Conservation (phyloP, 1,284 basidiomycete genomes). For the Irpex sp. region DNA sequence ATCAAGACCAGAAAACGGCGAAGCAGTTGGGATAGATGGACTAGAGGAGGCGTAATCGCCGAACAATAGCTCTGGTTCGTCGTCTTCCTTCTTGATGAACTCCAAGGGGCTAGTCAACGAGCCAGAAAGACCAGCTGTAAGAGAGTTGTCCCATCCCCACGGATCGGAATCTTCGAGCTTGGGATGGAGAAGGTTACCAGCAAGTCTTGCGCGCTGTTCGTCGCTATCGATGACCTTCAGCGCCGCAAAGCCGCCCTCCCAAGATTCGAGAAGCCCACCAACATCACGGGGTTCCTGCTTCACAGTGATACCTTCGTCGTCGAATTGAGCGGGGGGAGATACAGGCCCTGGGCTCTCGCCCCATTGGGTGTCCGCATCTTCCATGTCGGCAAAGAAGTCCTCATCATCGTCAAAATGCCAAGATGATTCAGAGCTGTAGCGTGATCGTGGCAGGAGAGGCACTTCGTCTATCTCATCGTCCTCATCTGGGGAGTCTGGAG, state of each 20-base stretch:
- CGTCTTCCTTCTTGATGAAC: slow-evolving; percentile 32
- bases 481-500: slow-evolving; percentile 64
- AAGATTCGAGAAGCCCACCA: slow-evolving; percentile 57
- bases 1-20: slow-evolving; percentile 16
- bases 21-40: slow-evolving; percentile 10
- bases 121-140: background rate
- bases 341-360: slow-evolving; percentile 53
- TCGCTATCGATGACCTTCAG: slow-evolving; percentile 37
- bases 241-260: slow-evolving; percentile 40
- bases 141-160: slow-evolving; percentile 38
- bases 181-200: slow-evolving; percentile 24
- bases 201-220: slow-evolving; percentile 34
- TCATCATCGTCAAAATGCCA: slow-evolving; percentile 21
- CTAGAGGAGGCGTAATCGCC: slow-evolving; percentile 17
- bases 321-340: slow-evolving; percentile 45
- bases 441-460: background rate
- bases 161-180: slow-evolving; percentile 44
- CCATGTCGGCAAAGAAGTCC: slow-evolving; percentile 27
- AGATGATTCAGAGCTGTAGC: background rate
- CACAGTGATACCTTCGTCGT: slow-evolving; percentile 35
- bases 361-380: slow-evolving; percentile 50
- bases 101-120: slow-evolving; percentile 1
- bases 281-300: slow-evolving; percentile 61
- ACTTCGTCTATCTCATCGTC: slow-evolving; percentile 20
- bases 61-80: slow-evolving; percentile 18